Conservation (phyloP, 257 asterid genomes). For the Orobanche coerulescens region DNA sequence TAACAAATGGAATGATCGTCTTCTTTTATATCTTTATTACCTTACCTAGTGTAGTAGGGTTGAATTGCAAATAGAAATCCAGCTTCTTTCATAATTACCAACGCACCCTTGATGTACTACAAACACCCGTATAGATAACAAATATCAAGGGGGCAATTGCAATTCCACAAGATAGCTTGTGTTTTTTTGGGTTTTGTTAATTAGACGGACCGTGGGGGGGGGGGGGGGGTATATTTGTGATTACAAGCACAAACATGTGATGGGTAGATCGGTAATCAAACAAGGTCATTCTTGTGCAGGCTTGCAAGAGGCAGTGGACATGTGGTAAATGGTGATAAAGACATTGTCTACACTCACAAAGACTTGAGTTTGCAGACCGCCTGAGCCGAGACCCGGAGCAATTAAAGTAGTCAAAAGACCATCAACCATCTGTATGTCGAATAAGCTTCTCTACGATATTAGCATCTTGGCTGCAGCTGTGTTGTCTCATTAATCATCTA, state of each 20-base stretch:
- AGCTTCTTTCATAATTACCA: too few species aligned
- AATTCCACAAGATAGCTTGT: too few species aligned
- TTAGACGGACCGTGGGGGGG: too few species aligned
- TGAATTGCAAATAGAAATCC: too few species aligned
- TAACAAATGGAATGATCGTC: neutral
- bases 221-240: too few species aligned
- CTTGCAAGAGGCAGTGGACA: conserved; percentile 52
- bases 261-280: neutral
- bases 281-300: conserved; percentile 23
- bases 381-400: neutral
- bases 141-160: too few species aligned
- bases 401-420: neutral
- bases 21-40: neutral
- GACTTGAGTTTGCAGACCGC: conserved; percentile 24
- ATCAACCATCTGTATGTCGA: neutral
- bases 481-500: neutral
- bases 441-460: neutral
- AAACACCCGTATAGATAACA: neutral
- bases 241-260: neutral
- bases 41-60: too few species aligned
- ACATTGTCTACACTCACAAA: conserved; percentile 46
- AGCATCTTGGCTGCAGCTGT: conserved; percentile 1
- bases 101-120: neutral
- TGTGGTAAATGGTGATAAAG: conserved; percentile 47
- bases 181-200: too few species aligned